A percentile compares a stretch with the other conserved stretches of the same genome.
phyloP scores from a whole-genome alignment of 345 rosid genomes.

The Erucastrum elatum region DNA sequence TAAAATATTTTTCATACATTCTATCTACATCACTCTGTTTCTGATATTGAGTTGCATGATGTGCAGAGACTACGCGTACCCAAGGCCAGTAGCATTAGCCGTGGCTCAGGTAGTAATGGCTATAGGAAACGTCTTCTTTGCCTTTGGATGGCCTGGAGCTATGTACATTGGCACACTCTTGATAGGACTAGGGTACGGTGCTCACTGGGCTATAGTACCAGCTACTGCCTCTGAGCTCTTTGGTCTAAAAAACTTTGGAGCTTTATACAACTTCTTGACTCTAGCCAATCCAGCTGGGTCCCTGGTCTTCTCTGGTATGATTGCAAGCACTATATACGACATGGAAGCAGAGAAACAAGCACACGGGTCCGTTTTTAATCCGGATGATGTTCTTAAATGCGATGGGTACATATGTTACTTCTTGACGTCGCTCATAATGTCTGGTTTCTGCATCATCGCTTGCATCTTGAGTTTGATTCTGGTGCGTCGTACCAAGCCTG shows the following conservation, averaged over 20 bases:
- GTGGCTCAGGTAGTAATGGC: constrained; percentile 85
- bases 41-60: constrained; percentile 15
- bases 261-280: constrained; percentile 91
- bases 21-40: not conserved
- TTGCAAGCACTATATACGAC: constrained; percentile 90
- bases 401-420: constrained; percentile 86
- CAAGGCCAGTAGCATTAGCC: constrained; percentile 85
- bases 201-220: constrained; percentile 99
- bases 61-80: constrained; percentile 81
- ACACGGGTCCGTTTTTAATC: constrained; percentile 34
- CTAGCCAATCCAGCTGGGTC: constrained; percentile 98
- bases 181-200: constrained; percentile 93
- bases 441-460: constrained; percentile 81
- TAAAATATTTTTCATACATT: not conserved
- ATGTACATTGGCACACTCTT: constrained; percentile 85
- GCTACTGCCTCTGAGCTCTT: constrained; percentile 97
- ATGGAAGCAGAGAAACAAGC: constrained; percentile 87
- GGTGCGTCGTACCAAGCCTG: constrained; percentile 80
- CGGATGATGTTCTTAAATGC: constrained; percentile 64
- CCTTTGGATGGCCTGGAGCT: constrained; percentile 91
- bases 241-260: constrained; percentile 93
- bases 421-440: constrained; percentile 92
- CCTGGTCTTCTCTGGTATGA: constrained; percentile 82
- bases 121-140: constrained; percentile 83
- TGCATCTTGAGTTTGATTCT: constrained; percentile 76